Conservation (phyloP, 768 basidiomycete genomes). For the Tylopilus subfusipes region DNA sequence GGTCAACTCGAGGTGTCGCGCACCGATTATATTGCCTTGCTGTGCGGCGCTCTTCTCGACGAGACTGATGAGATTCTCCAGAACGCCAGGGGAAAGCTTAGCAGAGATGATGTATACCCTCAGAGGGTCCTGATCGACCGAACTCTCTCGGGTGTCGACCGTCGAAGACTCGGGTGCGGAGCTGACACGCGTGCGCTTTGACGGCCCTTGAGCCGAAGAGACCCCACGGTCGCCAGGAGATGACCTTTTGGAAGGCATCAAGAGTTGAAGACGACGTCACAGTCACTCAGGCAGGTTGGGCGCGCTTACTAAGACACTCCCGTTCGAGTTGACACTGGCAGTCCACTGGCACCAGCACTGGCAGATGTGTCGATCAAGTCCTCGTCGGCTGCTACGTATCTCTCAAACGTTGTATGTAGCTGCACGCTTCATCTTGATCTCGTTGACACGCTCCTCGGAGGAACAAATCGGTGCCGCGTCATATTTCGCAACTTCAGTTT, state of each 20-base stretch:
- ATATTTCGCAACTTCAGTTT: not conserved
- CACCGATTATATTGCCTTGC: not conserved
- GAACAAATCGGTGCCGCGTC: too few species aligned
- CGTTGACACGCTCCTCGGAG: not conserved
- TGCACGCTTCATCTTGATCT: not conserved
- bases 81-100: slow-evolving; percentile 24
- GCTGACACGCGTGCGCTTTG: slow-evolving; percentile 7
- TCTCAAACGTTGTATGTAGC: not conserved
- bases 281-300: slow-evolving; percentile 7
- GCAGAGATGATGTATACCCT: slow-evolving; percentile 32
- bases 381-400: not conserved
- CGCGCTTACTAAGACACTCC: not conserved
- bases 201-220: slow-evolving; percentile 2
- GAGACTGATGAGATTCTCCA: slow-evolving; percentile 27
- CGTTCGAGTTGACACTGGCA: too few species aligned
- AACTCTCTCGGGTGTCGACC: slow-evolving; percentile 1
- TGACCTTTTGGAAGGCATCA: slow-evolving; percentile 16
- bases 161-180: slow-evolving; percentile 6
- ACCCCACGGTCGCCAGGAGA: not conserved
- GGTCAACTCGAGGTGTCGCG: slow-evolving; percentile 35
- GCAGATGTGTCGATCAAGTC: not conserved
- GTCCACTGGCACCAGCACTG: not conserved
- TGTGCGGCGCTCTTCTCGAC: slow-evolving; percentile 14
- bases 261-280: not conserved
- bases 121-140: slow-evolving; percentile 9